Evolutionary conservation across 495 filamentous ascomycete genomes (phyloP).

Genomic region (Ascodesmis nigricans): DNA sequence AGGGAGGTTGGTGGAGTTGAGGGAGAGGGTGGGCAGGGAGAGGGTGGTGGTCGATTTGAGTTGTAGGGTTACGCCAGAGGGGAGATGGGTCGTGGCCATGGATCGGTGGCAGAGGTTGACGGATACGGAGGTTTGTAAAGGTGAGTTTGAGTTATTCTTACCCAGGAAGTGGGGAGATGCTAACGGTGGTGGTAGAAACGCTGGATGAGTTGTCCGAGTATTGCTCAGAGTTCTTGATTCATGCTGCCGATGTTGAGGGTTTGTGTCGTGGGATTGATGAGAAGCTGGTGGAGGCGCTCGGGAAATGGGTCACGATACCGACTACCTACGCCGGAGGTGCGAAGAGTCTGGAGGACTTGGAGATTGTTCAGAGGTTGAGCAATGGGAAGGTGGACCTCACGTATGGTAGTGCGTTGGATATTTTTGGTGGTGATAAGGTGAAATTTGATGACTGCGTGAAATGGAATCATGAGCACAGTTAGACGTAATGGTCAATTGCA

Average conservation of each 20-base stretch:
- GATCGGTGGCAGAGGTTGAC: slow-evolving; percentile 96
- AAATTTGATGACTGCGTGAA: slow-evolving; percentile 67
- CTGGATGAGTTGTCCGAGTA: slow-evolving; percentile 64
- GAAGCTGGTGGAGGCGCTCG: slow-evolving; percentile 50
- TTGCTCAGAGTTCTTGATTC: slow-evolving; percentile 89
- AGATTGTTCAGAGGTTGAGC: slow-evolving; percentile 55
- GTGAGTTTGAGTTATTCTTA: slow-evolving; percentile 26
- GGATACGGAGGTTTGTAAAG: slow-evolving; percentile 74
- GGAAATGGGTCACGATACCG: slow-evolving; percentile 69
- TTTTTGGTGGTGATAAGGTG: slow-evolving; percentile 74
- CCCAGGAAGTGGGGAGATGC: background rate
- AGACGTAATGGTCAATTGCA: too few relatives aligned
- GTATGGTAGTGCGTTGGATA: slow-evolving; percentile 86
- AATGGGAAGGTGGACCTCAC: slow-evolving; percentile 72
- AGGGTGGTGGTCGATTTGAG: slow-evolving; percentile 89
- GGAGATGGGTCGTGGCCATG: slow-evolving; percentile 80
- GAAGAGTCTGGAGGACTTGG: slow-evolving; percentile 55
- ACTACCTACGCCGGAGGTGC: slow-evolving; percentile 92
- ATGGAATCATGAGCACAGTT: slow-evolving; percentile 41
- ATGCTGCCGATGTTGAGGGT: slow-evolving; percentile 96
- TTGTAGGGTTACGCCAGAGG: slow-evolving; percentile 47
- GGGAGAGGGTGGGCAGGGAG: slow-evolving; percentile 40
- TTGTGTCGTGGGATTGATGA: slow-evolving; percentile 79
- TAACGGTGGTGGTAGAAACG: slow-evolving; percentile 32
- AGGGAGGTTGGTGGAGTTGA: slow-evolving; percentile 44